These are phyloP conservation scores for Neopestalotiopsis rosae DNA, from an alignment of 2,329 filamentous ascomycete genomes.

Conservation along the genomic window DNA sequence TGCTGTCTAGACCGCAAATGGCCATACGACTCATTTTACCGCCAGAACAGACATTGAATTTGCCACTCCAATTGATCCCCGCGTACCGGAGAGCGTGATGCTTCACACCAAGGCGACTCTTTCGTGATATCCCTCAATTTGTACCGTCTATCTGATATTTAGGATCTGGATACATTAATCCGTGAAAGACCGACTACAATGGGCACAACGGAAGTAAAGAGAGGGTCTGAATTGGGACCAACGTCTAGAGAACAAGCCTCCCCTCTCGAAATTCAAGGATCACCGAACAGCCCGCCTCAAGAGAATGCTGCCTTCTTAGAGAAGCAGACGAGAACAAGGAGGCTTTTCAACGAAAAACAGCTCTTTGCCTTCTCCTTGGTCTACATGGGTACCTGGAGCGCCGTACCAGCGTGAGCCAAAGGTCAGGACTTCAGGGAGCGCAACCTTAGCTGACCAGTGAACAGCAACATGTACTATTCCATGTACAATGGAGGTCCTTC, in stretches of 20 bases:
- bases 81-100: no score
- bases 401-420: conserved; percentile 13
- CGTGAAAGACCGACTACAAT: no score
- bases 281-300: neutral
- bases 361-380: conserved; percentile 22
- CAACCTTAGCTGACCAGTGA: neutral
- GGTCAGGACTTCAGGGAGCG: neutral
- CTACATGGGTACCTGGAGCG: conserved; percentile 21
- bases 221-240: no score
- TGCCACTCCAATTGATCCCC: no score
- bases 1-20: no score
- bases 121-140: no score
- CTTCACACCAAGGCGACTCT: no score
- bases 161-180: no score
- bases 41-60: no score
- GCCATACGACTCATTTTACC: no score
- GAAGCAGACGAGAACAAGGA: conserved; percentile 18
- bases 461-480: conserved; percentile 22
- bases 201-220: no score
- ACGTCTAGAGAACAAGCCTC: neutral
- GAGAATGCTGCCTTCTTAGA: conserved; percentile 5
- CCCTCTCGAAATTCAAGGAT: neutral
- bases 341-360: conserved; percentile 19
- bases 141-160: no score
- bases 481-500: conserved; percentile 20